phyloP scores from a whole-genome alignment of 2,329 filamentous ascomycete species.

The Talaromyces verruculosus region DNA sequence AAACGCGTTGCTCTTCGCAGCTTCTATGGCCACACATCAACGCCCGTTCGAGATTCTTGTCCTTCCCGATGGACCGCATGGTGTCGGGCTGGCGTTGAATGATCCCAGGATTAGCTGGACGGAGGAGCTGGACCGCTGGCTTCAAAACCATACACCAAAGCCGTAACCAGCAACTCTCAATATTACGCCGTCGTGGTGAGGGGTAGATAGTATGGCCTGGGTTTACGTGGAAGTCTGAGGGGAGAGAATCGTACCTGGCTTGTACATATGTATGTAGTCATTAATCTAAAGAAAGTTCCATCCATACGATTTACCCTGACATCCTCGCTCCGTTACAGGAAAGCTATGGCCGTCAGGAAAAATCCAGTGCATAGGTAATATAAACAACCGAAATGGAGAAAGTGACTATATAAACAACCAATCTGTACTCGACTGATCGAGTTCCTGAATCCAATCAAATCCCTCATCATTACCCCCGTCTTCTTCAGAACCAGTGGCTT shows the following conservation, averaged over 20 bases:
- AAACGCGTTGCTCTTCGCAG: not conserved
- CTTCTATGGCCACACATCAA: not conserved
- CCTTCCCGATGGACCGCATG: not conserved
- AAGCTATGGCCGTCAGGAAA: not conserved
- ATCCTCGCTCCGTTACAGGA: too few species aligned
- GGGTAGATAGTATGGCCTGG: not conserved
- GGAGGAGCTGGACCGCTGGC: not conserved
- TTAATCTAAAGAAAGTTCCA: not conserved
- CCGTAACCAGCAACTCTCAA: not conserved
- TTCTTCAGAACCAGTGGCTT: not conserved
- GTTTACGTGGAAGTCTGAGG: not conserved
- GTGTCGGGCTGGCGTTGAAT: not conserved
- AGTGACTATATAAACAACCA: constrained; percentile 43
- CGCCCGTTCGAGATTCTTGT: not conserved
- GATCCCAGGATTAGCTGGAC: not conserved
- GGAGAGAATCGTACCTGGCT: not conserved
- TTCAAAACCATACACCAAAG: not conserved
- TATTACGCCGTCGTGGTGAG: not conserved
- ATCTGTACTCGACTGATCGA: constrained; percentile 42
- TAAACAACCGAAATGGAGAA: not conserved
- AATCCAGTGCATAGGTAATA: not conserved
- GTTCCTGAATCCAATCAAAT: constrained; percentile 44
- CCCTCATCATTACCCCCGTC: constrained; percentile 28
- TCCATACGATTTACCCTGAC: too few species aligned
- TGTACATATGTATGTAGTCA: not conserved